These are phyloP conservation scores for Termitomyces sp. DNA, from an alignment of 1,284 basidiomycete genomes.

Conservation along the genomic window DNA sequence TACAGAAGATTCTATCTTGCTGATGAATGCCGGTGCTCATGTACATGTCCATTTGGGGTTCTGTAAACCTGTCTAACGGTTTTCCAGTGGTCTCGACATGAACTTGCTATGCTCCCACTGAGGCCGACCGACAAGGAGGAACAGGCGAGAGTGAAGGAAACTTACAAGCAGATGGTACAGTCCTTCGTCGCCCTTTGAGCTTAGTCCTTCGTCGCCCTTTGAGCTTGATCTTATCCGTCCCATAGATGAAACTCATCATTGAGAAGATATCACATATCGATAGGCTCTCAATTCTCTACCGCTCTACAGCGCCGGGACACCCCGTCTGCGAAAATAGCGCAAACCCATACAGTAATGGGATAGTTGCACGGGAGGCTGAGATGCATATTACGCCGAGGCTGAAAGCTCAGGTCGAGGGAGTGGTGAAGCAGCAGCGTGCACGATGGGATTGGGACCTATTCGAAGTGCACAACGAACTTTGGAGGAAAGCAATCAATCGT, in stretches of 20 bases:
- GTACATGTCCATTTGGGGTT: constrained; percentile 11
- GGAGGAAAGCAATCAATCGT: constrained; percentile 19
- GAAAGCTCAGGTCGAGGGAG: constrained; percentile 15
- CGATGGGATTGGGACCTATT: constrained; percentile 30
- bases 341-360: constrained; percentile 18
- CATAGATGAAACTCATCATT: constrained; percentile 18
- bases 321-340: constrained; percentile 20
- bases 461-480: constrained; percentile 23
- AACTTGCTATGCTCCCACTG: constrained; percentile 21
- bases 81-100: constrained; percentile 23
- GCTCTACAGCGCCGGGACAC: constrained; percentile 25
- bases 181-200: background rate
- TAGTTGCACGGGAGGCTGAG: constrained; percentile 18
- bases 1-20: constrained; percentile 22
- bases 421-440: constrained; percentile 19
- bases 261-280: constrained; percentile 18
- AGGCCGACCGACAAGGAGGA: constrained; percentile 17
- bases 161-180: constrained; percentile 22
- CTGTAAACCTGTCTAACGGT: constrained; percentile 1
- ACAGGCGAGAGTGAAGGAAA: constrained; percentile 22
- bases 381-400: constrained; percentile 18
- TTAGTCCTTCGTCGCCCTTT: background rate
- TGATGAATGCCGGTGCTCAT: constrained; percentile 25
- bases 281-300: constrained; percentile 23
- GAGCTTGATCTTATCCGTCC: background rate